These are phyloP conservation scores for Meripilus lineatus DNA, from an alignment of 1,284 basidiomycete genomes.

Conservation along the genomic window DNA sequence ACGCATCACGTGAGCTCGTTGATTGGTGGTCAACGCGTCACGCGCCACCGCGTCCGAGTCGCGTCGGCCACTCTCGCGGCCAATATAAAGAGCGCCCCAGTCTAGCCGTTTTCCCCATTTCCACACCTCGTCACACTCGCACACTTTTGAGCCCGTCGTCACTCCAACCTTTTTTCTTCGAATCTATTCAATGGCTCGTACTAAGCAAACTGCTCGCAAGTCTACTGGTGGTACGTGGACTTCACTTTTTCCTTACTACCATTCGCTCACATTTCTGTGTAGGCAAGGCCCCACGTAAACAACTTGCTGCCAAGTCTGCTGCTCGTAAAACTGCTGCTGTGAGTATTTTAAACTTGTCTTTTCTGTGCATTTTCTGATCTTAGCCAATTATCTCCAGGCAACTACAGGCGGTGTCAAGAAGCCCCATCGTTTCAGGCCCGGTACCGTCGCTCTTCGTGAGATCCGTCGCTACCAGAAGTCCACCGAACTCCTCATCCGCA, in stretches of 20 bases:
- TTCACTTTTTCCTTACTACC: not conserved
- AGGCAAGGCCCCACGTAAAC: constrained; percentile 88
- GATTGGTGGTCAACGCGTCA: constrained; percentile 19
- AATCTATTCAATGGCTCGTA: constrained; percentile 41
- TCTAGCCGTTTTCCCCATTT: not conserved
- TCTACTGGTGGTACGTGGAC: constrained; percentile 69
- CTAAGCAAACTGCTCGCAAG: constrained; percentile 82
- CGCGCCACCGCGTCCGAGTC: constrained; percentile 22
- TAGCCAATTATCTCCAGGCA: constrained; percentile 14
- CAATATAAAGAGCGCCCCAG: constrained; percentile 18
- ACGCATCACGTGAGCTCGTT: constrained; percentile 21
- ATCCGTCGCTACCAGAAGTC: constrained; percentile 84
- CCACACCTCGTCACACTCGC: constrained; percentile 7
- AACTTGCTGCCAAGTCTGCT: constrained; percentile 73
- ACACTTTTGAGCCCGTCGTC: not conserved
- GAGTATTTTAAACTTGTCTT: constrained; percentile 5
- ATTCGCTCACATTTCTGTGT: not conserved
- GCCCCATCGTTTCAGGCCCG: constrained; percentile 61
- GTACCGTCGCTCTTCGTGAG: constrained; percentile 81
- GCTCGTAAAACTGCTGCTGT: constrained; percentile 39
- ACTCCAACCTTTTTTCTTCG: not conserved
- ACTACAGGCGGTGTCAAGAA: constrained; percentile 78
- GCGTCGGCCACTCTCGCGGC: constrained; percentile 13
- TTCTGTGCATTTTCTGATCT: not conserved
- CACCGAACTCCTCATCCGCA: constrained; percentile 74